A percentile compares a stretch with the other conserved stretches of the same genome.
These are phyloP conservation scores for Pyricularia grisea DNA, from an alignment of 2,329 filamentous ascomycete species.

Conservation along the genomic window DNA sequence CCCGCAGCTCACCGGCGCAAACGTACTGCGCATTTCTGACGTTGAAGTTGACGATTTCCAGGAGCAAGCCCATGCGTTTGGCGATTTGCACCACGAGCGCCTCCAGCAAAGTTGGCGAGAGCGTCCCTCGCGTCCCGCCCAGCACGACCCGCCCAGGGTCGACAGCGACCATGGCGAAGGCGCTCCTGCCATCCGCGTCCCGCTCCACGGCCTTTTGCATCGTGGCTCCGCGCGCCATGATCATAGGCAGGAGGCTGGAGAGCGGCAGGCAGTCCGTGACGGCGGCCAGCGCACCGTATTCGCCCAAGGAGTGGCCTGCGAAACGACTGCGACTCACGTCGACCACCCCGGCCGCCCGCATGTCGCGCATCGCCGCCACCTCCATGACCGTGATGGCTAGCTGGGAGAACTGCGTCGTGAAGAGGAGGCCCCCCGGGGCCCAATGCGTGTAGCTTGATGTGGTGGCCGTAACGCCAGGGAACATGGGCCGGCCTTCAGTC, in stretches of 20 bases:
- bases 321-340: slow-evolving; percentile 11
- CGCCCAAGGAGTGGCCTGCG: slow-evolving; percentile 23
- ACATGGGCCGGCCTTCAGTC: background rate
- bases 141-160: slow-evolving; percentile 12
- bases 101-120: slow-evolving; percentile 8
- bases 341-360: slow-evolving; percentile 18
- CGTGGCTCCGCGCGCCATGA: slow-evolving; percentile 22
- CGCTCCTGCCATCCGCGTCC: slow-evolving; percentile 14
- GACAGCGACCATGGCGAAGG: slow-evolving; percentile 20
- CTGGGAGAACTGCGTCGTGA: slow-evolving; percentile 24
- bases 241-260: slow-evolving; percentile 15
- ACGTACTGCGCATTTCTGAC: slow-evolving; percentile 23
- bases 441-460: slow-evolving; percentile 19
- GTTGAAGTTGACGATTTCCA: slow-evolving; percentile 26
- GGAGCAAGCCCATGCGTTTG: slow-evolving; percentile 12
- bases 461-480: slow-evolving; percentile 9
- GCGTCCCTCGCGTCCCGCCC: slow-evolving; percentile 7
- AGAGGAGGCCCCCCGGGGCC: slow-evolving; percentile 18
- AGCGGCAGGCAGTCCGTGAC: slow-evolving; percentile 18
- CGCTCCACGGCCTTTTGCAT: slow-evolving; percentile 22
- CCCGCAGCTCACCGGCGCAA: slow-evolving; percentile 20
- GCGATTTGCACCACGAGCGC: slow-evolving; percentile 15
- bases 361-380: slow-evolving; percentile 17
- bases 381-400: slow-evolving; percentile 21
- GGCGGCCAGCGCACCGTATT: slow-evolving; percentile 19